These are phyloP conservation scores for cucumber (Cucumis sativus) DNA, from an alignment of 306 rosid species.

Conservation along the genomic window Cucumber_9930_V3 NC_026660.2:23735501-23736000, in stretches of 20 bases:
- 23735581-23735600: constrained; percentile 30
- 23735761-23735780: background rate
- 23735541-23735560: constrained; percentile 2
- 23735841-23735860: background rate
- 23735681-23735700: background rate
- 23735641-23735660: background rate
- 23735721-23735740: background rate
- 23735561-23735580: constrained; percentile 21
- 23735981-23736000: constrained; percentile 39
- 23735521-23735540: background rate
- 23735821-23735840: constrained; percentile 50
- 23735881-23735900: constrained; percentile 79
- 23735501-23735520: no score
- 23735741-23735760: no score
- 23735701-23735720: background rate
- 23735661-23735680: background rate
- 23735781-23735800: background rate
- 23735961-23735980: constrained; percentile 82
- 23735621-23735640: background rate
- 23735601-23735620: constrained; percentile 20
- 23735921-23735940: constrained; percentile 43
- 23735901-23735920: constrained; percentile 29
- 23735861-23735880: constrained; percentile 74
- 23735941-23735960: constrained; percentile 62
- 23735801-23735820: background rate